phyloP scores from a whole-genome alignment of 768 basidiomycete genomes.

The Amanita pseudoporphyria region DNA sequence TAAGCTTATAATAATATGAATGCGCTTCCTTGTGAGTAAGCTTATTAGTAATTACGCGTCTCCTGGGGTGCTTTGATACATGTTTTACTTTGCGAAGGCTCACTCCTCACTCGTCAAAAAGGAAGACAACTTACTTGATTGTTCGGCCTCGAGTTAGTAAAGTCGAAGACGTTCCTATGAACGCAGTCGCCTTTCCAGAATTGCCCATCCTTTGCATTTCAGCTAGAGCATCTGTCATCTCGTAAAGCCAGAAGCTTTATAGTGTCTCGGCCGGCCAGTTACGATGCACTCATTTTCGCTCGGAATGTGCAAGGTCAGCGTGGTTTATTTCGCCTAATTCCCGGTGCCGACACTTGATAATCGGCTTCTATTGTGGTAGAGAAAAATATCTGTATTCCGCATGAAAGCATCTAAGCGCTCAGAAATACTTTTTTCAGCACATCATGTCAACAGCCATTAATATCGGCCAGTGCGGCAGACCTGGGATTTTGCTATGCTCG shows the following conservation, averaged over 20 bases:
- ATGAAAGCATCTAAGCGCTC: neutral
- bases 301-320: neutral
- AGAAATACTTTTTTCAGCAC: neutral
- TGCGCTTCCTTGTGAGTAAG: neutral
- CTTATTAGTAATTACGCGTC: neutral
- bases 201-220: neutral
- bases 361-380: neutral
- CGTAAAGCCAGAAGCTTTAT: slow-evolving; percentile 3
- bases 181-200: neutral
- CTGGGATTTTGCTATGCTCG: neutral
- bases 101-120: neutral
- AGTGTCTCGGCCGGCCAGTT: slow-evolving; percentile 3
- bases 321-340: neutral
- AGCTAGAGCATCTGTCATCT: slow-evolving; percentile 2
- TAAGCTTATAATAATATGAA: neutral
- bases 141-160: neutral
- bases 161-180: neutral
- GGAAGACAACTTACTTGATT: neutral
- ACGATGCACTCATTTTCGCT: neutral
- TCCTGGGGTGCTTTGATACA: neutral
- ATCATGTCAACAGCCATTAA: slow-evolving; percentile 6
- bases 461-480: neutral
- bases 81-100: neutral
- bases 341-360: neutral
- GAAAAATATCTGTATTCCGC: neutral